Conservation (phyloP, 2,329 filamentous ascomycete genomes). For the Diplodia sapinea region DNA sequence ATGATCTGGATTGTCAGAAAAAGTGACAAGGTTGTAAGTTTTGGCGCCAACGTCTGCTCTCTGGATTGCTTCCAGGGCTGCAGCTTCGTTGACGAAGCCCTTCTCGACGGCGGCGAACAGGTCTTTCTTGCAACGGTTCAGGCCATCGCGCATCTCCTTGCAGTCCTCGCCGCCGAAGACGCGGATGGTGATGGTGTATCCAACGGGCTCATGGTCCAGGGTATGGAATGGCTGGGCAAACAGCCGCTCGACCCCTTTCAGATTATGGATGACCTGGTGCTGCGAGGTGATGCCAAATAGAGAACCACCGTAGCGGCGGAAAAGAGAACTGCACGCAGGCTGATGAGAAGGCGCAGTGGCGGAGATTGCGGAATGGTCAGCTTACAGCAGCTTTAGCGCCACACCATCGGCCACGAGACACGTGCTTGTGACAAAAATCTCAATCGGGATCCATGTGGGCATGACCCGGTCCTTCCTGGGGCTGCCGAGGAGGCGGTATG, state of each 20-base stretch:
- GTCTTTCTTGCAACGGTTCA: conserved; percentile 5
- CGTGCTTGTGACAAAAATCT: conserved; percentile 26
- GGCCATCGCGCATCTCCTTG: conserved; percentile 4
- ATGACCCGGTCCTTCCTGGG: conserved; percentile 7
- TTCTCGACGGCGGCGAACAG: conserved; percentile 22
- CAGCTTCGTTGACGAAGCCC: conserved; percentile 14
- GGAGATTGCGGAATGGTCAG: background rate
- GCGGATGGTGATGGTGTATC: conserved; percentile 21
- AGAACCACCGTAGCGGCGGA: conserved; percentile 17
- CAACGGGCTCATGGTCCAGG: conserved; percentile 24
- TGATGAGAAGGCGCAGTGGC: background rate
- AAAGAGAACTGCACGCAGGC: background rate
- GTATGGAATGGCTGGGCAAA: conserved; percentile 21
- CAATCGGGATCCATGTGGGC: conserved; percentile 19
- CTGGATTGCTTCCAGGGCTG: background rate
- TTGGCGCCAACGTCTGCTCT: conserved; percentile 1
- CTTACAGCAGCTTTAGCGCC: conserved; percentile 27
- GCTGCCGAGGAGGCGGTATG: background rate
- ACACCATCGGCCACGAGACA: conserved; percentile 17
- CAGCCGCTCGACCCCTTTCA: conserved; percentile 17
- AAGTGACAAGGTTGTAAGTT: conserved; percentile 6
- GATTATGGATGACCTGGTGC: conserved; percentile 28
- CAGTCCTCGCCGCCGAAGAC: conserved; percentile 23
- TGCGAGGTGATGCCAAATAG: conserved; percentile 19
- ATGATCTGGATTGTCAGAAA: conserved; percentile 1